Conservation (phyloP, 805 yeast species). For the Nematodospora valgi region DNA sequence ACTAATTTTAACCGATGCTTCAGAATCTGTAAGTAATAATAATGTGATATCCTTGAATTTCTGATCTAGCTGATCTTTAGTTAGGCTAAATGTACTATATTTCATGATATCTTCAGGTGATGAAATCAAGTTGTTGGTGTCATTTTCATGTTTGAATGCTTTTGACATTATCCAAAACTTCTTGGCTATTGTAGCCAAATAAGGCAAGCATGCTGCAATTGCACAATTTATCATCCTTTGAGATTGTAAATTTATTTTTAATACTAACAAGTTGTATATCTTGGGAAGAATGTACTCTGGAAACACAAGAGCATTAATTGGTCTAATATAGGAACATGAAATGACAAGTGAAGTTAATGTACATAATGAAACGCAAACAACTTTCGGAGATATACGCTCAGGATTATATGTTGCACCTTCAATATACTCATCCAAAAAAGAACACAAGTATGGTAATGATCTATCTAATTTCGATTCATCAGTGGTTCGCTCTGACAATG, state of each 20-base stretch:
- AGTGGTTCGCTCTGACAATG: slow-evolving; percentile 68
- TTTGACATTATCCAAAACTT: slow-evolving; percentile 62
- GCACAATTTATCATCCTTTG: slow-evolving; percentile 8
- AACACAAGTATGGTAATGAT: slow-evolving; percentile 73
- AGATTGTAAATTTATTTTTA: slow-evolving; percentile 17
- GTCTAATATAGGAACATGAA: slow-evolving; percentile 62
- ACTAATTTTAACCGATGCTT: slow-evolving; percentile 63
- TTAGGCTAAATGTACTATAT: slow-evolving; percentile 15
- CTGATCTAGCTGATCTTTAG: slow-evolving; percentile 43
- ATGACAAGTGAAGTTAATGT: slow-evolving; percentile 64
- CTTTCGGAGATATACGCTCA: slow-evolving; percentile 42
- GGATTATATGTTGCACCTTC: slow-evolving; percentile 13
- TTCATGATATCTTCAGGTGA: slow-evolving; percentile 1
- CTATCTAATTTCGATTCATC: slow-evolving; percentile 88
- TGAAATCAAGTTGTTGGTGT: slow-evolving; percentile 6
- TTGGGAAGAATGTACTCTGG: slow-evolving; percentile 82
- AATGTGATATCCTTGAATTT: slow-evolving; percentile 67
- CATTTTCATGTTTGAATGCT: slow-evolving; percentile 34
- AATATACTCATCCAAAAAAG: slow-evolving; percentile 61
- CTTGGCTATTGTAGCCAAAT: slow-evolving; percentile 61
- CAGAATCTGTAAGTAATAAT: slow-evolving; percentile 65
- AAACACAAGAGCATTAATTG: slow-evolving; percentile 72
- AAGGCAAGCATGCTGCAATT: slow-evolving; percentile 72
- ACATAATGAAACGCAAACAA: slow-evolving; percentile 63
- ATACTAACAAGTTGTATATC: slow-evolving; percentile 29